phyloP scores from a whole-genome alignment of 2,329 filamentous ascomycete species.

The Sarocladiaceae sp. region DNA sequence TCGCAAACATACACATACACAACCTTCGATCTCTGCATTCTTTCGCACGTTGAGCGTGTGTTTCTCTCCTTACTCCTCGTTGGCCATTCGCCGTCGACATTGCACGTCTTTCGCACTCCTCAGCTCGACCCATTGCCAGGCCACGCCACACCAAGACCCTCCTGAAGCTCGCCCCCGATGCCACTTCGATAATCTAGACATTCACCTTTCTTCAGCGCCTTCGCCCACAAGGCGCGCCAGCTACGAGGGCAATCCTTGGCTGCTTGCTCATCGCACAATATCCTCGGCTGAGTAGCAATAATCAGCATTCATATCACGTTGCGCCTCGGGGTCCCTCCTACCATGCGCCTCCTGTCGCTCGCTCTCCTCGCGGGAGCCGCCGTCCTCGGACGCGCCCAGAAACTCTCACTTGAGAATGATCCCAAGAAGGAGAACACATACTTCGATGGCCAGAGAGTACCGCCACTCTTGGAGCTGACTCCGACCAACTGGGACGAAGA shows the following conservation, averaged over 20 bases:
- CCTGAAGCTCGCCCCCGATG: neutral
- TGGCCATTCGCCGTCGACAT: no score
- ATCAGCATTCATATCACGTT: neutral
- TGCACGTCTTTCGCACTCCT: neutral
- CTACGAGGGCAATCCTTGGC: neutral
- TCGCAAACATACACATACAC: neutral
- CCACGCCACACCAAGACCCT: neutral
- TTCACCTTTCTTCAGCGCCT: neutral
- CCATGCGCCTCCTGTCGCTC: constrained; percentile 20
- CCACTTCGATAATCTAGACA: neutral
- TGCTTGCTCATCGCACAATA: no score
- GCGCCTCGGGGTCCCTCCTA: neutral
- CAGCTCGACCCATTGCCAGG: neutral
- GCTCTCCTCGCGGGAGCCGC: constrained; percentile 43
- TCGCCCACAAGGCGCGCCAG: neutral
- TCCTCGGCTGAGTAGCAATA: neutral
- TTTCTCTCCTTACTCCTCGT: neutral
- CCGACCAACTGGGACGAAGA: constrained; percentile 54
- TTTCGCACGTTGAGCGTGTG: neutral
- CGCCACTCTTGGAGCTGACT: constrained; percentile 58
- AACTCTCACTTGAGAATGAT: constrained; percentile 28
- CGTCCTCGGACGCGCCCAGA: constrained; percentile 25
- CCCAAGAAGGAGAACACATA: constrained; percentile 41
- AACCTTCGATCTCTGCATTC: neutral
- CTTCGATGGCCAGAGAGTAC: constrained; percentile 65